These are phyloP conservation scores for Coccomyxa subellipsoidea DNA, from an alignment of 163 green algal species.

Conservation along the genomic window DNA sequence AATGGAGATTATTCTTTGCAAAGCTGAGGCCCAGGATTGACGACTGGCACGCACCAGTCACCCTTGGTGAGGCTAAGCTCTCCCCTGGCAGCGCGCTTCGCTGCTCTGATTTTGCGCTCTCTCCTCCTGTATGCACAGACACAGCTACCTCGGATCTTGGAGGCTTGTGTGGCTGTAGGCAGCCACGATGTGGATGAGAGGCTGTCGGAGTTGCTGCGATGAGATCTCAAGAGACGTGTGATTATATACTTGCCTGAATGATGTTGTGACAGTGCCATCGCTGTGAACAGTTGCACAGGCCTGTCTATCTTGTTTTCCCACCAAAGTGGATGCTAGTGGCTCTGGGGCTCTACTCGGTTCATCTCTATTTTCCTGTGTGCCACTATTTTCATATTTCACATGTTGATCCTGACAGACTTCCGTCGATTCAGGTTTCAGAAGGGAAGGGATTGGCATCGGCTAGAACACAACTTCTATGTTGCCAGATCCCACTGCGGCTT, in stretches of 20 bases:
- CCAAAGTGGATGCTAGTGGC: not conserved
- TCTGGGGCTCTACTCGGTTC: not conserved
- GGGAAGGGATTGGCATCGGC: not conserved
- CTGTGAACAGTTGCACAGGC: not conserved
- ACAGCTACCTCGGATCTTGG: too few species aligned
- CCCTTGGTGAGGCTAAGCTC: slow-evolving; percentile 68
- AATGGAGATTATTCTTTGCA: too few species aligned
- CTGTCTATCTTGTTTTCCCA: not conserved
- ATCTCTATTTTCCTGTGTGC: not conserved
- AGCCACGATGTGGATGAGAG: too few species aligned
- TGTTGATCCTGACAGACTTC: not conserved
- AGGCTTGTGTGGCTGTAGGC: too few species aligned
- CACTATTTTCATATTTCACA: not conserved
- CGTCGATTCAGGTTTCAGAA: not conserved
- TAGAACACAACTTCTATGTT: not conserved
- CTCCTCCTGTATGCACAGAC: not conserved
- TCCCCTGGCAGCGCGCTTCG: slow-evolving; percentile 68
- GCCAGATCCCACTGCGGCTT: too few species aligned
- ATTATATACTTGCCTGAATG: not conserved
- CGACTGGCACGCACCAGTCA: slow-evolving; percentile 72
- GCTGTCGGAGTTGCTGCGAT: too few species aligned
- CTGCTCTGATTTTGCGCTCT: slow-evolving; percentile 26
- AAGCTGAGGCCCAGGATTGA: too few species aligned
- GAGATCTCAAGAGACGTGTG: too few species aligned
- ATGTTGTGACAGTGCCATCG: not conserved